These are phyloP conservation scores for Aegilops speltoides DNA, from an alignment of 176 grass and related monocot species.

Conservation along the genomic window DNA sequence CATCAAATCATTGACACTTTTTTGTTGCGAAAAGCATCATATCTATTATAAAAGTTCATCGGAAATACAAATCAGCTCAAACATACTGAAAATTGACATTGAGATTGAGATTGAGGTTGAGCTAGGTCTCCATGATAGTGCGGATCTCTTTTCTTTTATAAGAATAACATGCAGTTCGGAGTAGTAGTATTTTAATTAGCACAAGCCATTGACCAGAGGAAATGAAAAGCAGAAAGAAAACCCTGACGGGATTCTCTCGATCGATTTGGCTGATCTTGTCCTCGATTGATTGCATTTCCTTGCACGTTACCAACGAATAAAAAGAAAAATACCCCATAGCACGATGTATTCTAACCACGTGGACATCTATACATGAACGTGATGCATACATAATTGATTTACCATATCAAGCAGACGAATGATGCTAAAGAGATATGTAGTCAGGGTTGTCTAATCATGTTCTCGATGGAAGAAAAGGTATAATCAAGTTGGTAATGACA, in stretches of 20 bases:
- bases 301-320: not conserved
- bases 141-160: too few species aligned
- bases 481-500: not conserved
- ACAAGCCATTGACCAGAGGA: not conserved
- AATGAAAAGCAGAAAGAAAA: not conserved
- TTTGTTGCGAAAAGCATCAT: too few species aligned
- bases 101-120: too few species aligned
- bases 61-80: too few species aligned
- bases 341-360: not conserved
- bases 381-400: not conserved
- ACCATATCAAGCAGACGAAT: too few species aligned
- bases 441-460: not conserved
- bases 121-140: too few species aligned
- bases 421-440: too few species aligned
- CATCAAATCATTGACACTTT: too few species aligned
- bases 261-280: not conserved
- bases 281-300: not conserved
- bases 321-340: too few species aligned
- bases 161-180: too few species aligned
- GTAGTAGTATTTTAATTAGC: not conserved
- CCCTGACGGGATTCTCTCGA: not conserved
- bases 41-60: too few species aligned
- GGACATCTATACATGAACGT: not conserved
- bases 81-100: too few species aligned
- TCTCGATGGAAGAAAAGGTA: not conserved